Conservation (phyloP, 2,329 filamentous ascomycete genomes). For the Colletotrichum tropicicola region DNA sequence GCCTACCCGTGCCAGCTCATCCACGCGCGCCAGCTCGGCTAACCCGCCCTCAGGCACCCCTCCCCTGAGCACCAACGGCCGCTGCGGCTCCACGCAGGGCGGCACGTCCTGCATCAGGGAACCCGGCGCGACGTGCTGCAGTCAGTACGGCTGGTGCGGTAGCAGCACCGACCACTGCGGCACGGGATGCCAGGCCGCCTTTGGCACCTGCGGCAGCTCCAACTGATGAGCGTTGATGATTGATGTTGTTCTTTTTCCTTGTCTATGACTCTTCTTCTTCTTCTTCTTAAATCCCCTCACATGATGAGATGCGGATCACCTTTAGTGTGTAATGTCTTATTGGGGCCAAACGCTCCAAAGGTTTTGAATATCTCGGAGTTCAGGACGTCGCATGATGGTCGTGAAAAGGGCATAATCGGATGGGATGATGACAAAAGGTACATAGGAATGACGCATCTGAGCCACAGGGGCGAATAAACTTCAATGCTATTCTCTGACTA, state of each 20-base stretch:
- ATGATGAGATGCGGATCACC: background rate
- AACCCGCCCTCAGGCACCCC: background rate
- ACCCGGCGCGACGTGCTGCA: slow-evolving; percentile 33
- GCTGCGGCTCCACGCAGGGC: slow-evolving; percentile 37
- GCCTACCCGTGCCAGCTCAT: background rate
- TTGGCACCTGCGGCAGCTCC: slow-evolving; percentile 22
- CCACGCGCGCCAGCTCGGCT: background rate
- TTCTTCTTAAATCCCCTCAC: background rate
- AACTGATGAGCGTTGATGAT: background rate
- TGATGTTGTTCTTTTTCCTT: background rate
- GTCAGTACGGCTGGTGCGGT: slow-evolving; percentile 34
- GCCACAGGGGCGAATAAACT: background rate
- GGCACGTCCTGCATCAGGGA: slow-evolving; percentile 35
- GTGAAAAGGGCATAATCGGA: background rate
- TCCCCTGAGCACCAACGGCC: slow-evolving; percentile 33
- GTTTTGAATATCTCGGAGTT: background rate
- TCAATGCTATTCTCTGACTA: background rate
- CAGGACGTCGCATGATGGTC: background rate
- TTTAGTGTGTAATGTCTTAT: slow-evolving; percentile 23
- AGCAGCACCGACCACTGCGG: slow-evolving; percentile 32
- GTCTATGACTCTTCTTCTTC: background rate
- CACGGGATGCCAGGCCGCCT: slow-evolving; percentile 22
- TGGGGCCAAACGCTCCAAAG: background rate
- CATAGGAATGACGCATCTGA: background rate
- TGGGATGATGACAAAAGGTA: background rate